These are phyloP conservation scores for Candida ipomoeae DNA, from an alignment of 805 yeast genomes.

Conservation along the genomic window DNA sequence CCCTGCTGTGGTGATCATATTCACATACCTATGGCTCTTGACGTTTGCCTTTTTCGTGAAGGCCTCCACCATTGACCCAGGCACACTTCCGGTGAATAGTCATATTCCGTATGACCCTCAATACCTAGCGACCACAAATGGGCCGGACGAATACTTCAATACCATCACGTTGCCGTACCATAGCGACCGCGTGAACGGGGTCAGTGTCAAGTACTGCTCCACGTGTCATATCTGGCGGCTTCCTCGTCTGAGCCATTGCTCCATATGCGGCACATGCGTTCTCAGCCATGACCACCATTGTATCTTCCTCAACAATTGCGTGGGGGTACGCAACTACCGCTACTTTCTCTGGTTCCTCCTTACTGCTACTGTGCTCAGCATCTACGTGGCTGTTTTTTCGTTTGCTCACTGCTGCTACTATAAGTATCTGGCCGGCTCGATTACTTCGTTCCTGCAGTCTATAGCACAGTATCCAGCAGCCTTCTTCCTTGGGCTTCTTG, in stretches of 20 bases:
- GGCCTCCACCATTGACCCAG: slow-evolving; percentile 66
- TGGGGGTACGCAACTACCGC: slow-evolving; percentile 37
- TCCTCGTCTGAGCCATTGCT: slow-evolving; percentile 66
- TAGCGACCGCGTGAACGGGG: slow-evolving; percentile 26
- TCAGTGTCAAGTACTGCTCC: slow-evolving; percentile 52
- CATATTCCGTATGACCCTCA: slow-evolving; percentile 40
- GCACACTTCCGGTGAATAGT: slow-evolving; percentile 61
- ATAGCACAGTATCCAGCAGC: slow-evolving; percentile 29
- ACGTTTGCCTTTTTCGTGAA: slow-evolving; percentile 45
- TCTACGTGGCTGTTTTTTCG: slow-evolving; percentile 8
- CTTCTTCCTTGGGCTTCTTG: slow-evolving; percentile 51
- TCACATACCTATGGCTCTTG: slow-evolving; percentile 55
- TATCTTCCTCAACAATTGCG: slow-evolving; percentile 49
- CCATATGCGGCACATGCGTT: slow-evolving; percentile 63
- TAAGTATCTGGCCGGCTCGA: slow-evolving; percentile 1
- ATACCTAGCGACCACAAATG: slow-evolving; percentile 5
- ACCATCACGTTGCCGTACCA: slow-evolving; percentile 21
- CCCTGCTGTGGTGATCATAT: slow-evolving; percentile 54
- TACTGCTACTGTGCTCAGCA: slow-evolving; percentile 19
- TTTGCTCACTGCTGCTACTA: slow-evolving; percentile 18
- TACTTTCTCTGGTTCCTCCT: slow-evolving; percentile 33
- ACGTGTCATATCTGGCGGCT: slow-evolving; percentile 63
- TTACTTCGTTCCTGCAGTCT: slow-evolving; percentile 5
- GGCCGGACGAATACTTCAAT: slow-evolving; percentile 50
- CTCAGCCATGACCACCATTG: slow-evolving; percentile 72